These are phyloP conservation scores for Xerocomellus chrysenteron DNA, from an alignment of 768 basidiomycete species.

Conservation along the genomic window DNA sequence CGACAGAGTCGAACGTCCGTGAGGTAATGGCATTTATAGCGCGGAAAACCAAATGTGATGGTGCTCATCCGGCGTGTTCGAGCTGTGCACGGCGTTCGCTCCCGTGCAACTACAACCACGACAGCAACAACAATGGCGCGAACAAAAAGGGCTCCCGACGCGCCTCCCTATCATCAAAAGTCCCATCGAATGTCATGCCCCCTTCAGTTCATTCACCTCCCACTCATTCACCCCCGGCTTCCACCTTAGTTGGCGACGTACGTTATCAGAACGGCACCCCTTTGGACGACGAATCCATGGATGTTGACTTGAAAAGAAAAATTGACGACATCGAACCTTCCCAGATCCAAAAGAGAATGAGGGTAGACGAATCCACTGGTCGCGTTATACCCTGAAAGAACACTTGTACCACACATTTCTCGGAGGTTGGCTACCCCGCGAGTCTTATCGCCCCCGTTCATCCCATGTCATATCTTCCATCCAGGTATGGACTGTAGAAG, in stretches of 20 bases:
- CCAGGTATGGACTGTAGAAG: constrained; percentile 30
- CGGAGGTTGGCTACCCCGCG: constrained; percentile 26
- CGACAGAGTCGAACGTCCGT: constrained; percentile 2
- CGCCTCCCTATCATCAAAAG: constrained; percentile 52
- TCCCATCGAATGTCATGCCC: constrained; percentile 18
- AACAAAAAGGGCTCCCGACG: constrained; percentile 45
- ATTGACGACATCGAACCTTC: constrained; percentile 51
- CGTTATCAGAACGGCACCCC: constrained; percentile 35
- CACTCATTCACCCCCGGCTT: constrained; percentile 52
- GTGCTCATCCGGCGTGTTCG: constrained; percentile 79
- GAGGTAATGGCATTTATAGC: constrained; percentile 41
- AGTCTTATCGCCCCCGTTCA: constrained; percentile 21
- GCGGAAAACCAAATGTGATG: constrained; percentile 88
- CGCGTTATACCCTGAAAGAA: constrained; percentile 55
- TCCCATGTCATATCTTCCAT: constrained; percentile 23
- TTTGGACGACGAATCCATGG: constrained; percentile 46
- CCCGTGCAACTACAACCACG: constrained; percentile 80
- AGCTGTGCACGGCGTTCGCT: constrained; percentile 78
- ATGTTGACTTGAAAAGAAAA: constrained; percentile 59
- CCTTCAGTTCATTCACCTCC: constrained; percentile 50
- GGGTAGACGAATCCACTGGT: constrained; percentile 53
- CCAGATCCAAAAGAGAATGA: constrained; percentile 70
- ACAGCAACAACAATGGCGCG: constrained; percentile 36
- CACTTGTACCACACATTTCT: constrained; percentile 20
- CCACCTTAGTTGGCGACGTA: constrained; percentile 34